These are phyloP conservation scores for Didymella keratinophila DNA, from an alignment of 2,329 filamentous ascomycete genomes.

Conservation along the genomic window DNA sequence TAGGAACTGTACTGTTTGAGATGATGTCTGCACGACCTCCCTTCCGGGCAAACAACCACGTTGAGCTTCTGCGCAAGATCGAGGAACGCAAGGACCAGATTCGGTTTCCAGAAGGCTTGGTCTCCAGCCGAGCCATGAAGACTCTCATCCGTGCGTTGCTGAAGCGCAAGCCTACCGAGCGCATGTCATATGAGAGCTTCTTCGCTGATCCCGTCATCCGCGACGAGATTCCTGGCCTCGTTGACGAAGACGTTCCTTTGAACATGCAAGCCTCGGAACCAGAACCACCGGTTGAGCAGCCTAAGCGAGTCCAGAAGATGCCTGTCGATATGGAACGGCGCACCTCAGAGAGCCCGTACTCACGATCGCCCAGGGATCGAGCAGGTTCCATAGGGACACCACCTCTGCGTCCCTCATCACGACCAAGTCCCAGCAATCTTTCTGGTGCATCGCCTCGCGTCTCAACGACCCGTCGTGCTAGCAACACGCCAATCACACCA, in stretches of 20 bases:
- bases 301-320: constrained; percentile 41
- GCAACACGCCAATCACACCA: constrained; percentile 45
- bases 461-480: constrained; percentile 37
- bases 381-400: constrained; percentile 41
- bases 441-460: constrained; percentile 38
- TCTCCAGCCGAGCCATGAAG: constrained; percentile 79
- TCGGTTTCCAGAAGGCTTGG: constrained; percentile 76
- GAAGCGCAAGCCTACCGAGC: constrained; percentile 84
- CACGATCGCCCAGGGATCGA: constrained; percentile 44
- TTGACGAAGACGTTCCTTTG: constrained; percentile 73
- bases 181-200: constrained; percentile 85
- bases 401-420: constrained; percentile 45
- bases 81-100: constrained; percentile 88
- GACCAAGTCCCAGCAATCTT: constrained; percentile 40
- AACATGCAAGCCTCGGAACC: constrained; percentile 38
- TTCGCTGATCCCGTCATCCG: constrained; percentile 78
- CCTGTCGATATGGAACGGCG: constrained; percentile 40
- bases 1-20: constrained; percentile 93
- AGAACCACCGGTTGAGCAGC: constrained; percentile 35
- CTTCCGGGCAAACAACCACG: constrained; percentile 91
- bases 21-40: constrained; percentile 92
- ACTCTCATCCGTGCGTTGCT: constrained; percentile 79
- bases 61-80: constrained; percentile 91
- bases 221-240: constrained; percentile 78
- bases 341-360: constrained; percentile 40